phyloP scores from a whole-genome alignment of 2,329 filamentous ascomycete genomes.

The Paecilomyces sp. region DNA sequence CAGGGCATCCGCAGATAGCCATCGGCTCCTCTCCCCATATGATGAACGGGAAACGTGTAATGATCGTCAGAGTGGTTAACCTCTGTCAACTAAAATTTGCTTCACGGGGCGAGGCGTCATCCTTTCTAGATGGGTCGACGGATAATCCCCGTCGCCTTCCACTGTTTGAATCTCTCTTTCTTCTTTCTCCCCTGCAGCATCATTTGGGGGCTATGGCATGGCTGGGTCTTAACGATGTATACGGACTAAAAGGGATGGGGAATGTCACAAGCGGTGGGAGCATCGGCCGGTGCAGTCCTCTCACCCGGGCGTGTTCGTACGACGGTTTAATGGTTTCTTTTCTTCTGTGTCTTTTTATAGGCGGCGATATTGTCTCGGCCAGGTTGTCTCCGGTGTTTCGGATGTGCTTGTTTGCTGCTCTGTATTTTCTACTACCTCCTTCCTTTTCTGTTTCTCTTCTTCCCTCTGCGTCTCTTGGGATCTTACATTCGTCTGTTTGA shows the following conservation, averaged over 20 bases:
- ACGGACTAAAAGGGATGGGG: conserved; percentile 28
- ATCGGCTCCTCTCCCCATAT: conserved; percentile 1
- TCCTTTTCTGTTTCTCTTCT: not conserved
- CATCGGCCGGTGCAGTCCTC: conserved; percentile 16
- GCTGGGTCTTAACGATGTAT: conserved; percentile 34
- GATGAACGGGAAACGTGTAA: conserved; percentile 6
- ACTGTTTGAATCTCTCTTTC: conserved; percentile 11
- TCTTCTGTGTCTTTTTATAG: conserved; percentile 13
- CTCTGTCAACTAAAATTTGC: not conserved
- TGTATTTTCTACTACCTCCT: not conserved
- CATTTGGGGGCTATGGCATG: conserved; percentile 24
- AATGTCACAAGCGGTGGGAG: conserved; percentile 20
- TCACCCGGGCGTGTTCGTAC: conserved; percentile 18
- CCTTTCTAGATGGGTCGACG: not conserved
- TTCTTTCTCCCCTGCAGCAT: conserved; percentile 15
- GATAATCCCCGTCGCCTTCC: conserved; percentile 1
- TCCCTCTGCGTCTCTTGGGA: not conserved
- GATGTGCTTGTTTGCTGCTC: not conserved
- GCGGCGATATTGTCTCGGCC: conserved; percentile 6
- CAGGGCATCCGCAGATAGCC: conserved; percentile 30
- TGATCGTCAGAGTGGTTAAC: not conserved
- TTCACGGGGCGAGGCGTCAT: conserved; percentile 1
- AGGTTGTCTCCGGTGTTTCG: not conserved
- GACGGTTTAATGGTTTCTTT: conserved; percentile 19
- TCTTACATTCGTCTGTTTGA: conserved; percentile 8